phyloP scores from a whole-genome alignment of 352 stramenopile species.

The Phytophthora multivora region DNA sequence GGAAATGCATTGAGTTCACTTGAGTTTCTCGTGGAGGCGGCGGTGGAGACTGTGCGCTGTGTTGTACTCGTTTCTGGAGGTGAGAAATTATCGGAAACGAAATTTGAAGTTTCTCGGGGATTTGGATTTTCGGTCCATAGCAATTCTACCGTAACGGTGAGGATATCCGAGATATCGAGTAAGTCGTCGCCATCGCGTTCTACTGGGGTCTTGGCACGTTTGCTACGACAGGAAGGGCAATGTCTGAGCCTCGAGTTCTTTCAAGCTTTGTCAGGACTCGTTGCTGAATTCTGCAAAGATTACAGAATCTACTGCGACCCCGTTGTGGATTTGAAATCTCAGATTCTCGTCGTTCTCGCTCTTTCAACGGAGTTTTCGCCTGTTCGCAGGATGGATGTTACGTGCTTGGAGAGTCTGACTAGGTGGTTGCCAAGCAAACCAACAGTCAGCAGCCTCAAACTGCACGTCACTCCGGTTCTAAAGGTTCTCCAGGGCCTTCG shows the following conservation, averaged over 20 bases:
- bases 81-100: not conserved
- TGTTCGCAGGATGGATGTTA: conserved; percentile 15
- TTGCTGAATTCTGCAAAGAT: conserved; percentile 29
- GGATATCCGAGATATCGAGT: not conserved
- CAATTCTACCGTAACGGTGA: not conserved
- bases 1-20: not conserved
- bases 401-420: conserved; percentile 13
- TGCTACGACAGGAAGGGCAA: conserved; percentile 12
- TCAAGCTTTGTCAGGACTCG: conserved; percentile 6
- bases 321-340: conserved; percentile 8
- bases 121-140: not conserved
- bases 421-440: conserved; percentile 25
- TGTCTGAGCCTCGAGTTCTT: conserved; percentile 8
- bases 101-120: conserved; percentile 7
- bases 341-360: conserved; percentile 19
- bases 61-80: not conserved
- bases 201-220: conserved; percentile 9
- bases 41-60: not conserved
- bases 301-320: conserved; percentile 20
- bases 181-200: not conserved
- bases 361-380: conserved; percentile 6
- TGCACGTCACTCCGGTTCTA: conserved; percentile 1
- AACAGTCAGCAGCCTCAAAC: conserved; percentile 9
- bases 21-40: conserved; percentile 8
- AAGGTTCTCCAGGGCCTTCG: conserved; percentile 12